Base-by-base conservation (phyloP, 1,139 yeast genomes). In the Petasospora rhodanensis region DNA sequence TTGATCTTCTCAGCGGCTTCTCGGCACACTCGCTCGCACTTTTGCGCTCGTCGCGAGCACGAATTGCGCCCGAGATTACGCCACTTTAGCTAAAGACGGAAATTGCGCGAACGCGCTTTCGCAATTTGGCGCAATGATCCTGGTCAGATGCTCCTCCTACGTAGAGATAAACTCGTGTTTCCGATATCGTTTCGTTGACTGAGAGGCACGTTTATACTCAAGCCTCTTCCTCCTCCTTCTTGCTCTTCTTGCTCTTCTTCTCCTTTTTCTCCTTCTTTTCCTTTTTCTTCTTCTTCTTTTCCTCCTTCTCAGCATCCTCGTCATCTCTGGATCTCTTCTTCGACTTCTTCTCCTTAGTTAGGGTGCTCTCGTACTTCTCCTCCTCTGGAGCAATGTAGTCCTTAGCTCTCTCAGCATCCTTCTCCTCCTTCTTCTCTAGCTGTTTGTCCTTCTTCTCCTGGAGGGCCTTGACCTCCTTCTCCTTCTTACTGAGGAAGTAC, bases 321-420 rank as follows among this genome's bases (percentile, higher is more conserved):
- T 35, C 45, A 7, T 43, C 38, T 36, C 37, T 39, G 38, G 47
- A 54, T 49, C 45, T 53, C 52, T 36, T 52, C 47, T 41, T 54
- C 34, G 46, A 29, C 29, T 43, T 42, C 41, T 52, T 49, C 30
- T 44, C 42, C 32, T 45, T 46, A 22, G 35, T 24, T 18, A 49
- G 16, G 14, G 31, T 15, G n/a, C 32, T 29, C 24, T 48, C 54
- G 38, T 76, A 73, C n/a, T 53, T 63, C 24, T 65, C 73, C 59
- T 87, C 96, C 49, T 74, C 79, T 14, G 97, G 97, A 13, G 96
- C 95, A 39, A 76, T 75, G 53, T 74, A 89, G 45, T 80, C 93
- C 64, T 83, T 78, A 19, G 73, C 74, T 52, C 93, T 73, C 53
- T 84, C 94, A 40, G 67, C 68, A 47, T 79, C 79, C 57, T 74